Evolutionary conservation across 1,139 yeast genomes (phyloP), one percentile per base, ranked within the genome.

Genomic region (Suhomyces guaymorum): DNA sequence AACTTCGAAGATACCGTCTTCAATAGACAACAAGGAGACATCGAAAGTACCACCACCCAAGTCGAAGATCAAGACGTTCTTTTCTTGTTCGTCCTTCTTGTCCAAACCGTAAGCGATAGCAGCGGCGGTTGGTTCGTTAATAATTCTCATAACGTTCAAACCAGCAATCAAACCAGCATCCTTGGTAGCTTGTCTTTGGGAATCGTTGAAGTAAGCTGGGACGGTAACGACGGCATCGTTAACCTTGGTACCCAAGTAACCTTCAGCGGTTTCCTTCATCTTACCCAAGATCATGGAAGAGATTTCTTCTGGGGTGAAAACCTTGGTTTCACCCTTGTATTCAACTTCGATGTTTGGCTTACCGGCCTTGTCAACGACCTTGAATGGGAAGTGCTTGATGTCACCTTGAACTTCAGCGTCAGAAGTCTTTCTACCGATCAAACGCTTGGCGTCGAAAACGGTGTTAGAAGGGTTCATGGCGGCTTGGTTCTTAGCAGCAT

Each of bases 1-100:
- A 57, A 89, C 97, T 70, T 89, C 95, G 66, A 89, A 89, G 53
- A 89, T 86, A 78, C 97, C 97, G 49, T 88, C 96, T 66, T 89
- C 95, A 63, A 89, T 89, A 38, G 92, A 82, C 54, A 89, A 76
- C 51, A 89, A 75, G 26, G 97, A 89, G 39, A 89, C 97, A 85
- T 89, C 97, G 67, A 89, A 89, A 57, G 97, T 89, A 78, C 97
- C 97, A 75, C 97, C 97, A 80, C 97, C 97, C 60, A 89, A 77
- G 69, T 89, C 97, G 69, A 88, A 89, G 57, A 89, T 88, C 59
- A 89, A 78, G 40, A 89, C 94, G 61, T 87, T 83, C 74, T 87
- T 87, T 71, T 68, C 73, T 52, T 75, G 73, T 48, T 82, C 80
- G 35, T 51, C 60, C 70, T 85, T 84, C 70, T 85, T 84, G 65